These are phyloP conservation scores for Stagonosporopsis tanaceti DNA, from an alignment of 2,329 filamentous ascomycete species.

Conservation along the genomic window DNA sequence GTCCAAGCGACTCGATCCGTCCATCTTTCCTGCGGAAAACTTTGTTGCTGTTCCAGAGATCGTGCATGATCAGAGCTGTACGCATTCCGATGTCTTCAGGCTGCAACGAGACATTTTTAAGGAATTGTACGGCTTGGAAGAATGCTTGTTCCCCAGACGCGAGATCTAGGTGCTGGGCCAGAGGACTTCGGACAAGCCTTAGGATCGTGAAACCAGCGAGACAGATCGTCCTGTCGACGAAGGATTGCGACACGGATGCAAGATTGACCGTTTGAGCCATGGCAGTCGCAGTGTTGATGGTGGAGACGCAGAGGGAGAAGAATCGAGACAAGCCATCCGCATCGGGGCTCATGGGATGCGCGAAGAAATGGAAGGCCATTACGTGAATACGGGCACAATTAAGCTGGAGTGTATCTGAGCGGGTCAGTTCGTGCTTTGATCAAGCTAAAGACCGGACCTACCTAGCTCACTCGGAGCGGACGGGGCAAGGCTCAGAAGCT, in stretches of 20 bases:
- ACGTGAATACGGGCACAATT: slow-evolving; percentile 48
- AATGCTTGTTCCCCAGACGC: slow-evolving; percentile 46
- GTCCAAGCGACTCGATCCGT: slow-evolving; percentile 40
- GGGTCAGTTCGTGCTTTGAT: slow-evolving; percentile 20
- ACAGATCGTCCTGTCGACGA: slow-evolving; percentile 45
- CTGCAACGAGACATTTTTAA: slow-evolving; percentile 45
- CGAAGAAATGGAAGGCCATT: slow-evolving; percentile 49
- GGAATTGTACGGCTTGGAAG: slow-evolving; percentile 41
- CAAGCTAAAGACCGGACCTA: slow-evolving; percentile 22
- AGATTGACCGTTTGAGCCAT: slow-evolving; percentile 37
- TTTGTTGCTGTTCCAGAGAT: slow-evolving; percentile 46
- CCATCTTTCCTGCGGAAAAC: slow-evolving; percentile 46
- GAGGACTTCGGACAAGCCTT: slow-evolving; percentile 40
- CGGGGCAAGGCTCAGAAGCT: slow-evolving; percentile 39
- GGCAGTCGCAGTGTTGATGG: slow-evolving; percentile 35
- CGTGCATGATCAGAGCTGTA: slow-evolving; percentile 42
- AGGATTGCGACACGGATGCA: slow-evolving; percentile 40
- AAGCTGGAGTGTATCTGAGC: slow-evolving; percentile 42
- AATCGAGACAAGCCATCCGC: slow-evolving; percentile 40
- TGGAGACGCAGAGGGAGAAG: slow-evolving; percentile 45
- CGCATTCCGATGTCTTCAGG: slow-evolving; percentile 42
- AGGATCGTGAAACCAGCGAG: slow-evolving; percentile 46
- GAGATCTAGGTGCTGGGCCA: slow-evolving; percentile 44
- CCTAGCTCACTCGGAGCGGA: slow-evolving; percentile 44
- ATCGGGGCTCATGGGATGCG: slow-evolving; percentile 39